Evolutionary conservation across 169 alveolate species (phyloP), one percentile per base, ranked within the genome.

Genomic region (Plasmodium blacklocki): DNA sequence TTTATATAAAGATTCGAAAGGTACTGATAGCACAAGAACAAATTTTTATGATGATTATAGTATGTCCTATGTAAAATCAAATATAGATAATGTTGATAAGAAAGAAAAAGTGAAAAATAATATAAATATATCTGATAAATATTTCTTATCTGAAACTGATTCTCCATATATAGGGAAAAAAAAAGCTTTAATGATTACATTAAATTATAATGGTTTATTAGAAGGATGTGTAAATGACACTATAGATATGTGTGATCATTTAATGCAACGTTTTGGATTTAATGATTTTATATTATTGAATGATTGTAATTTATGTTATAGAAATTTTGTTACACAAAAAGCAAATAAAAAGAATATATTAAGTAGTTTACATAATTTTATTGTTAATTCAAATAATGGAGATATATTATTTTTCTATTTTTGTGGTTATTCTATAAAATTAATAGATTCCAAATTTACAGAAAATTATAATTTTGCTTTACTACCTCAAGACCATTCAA

Each of bases 341-440:
- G 91, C 91, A 19, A 83, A 19, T 59, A 83, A 68, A 68, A 83
- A 47, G 29, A 83, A 83, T 71, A 70, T 83, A 56, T 32, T 83
- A 39, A 83, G 56, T 29, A 14, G 54, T 45, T 62, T 83, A 43
- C 21, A 70, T 60, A 67, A 83, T 54, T 68, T 83, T 68, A 73
- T 83, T 29, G 49, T 68, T 5, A 83, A 83, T 52, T 83, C 91
- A 6, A 58, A 68, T 26, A 52, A 83, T 83, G 91, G 91, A 43
- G 91, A 83, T 49, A 59, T 83, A 52, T 68, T 83, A 83, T 83
- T 83, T 56, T 83, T 83, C 39, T 83, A 83, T 68, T 83, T 68
- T 59, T 83, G 72, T 39, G 91, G 91, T 56, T 83, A 68, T 83
- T 83, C 91, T 7, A 83, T 70, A 15, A 83, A 83, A 68, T 29